Evolutionary conservation across 1,284 basidiomycete genomes (phyloP).

Genomic region (Schizophyllum commune): DNA sequence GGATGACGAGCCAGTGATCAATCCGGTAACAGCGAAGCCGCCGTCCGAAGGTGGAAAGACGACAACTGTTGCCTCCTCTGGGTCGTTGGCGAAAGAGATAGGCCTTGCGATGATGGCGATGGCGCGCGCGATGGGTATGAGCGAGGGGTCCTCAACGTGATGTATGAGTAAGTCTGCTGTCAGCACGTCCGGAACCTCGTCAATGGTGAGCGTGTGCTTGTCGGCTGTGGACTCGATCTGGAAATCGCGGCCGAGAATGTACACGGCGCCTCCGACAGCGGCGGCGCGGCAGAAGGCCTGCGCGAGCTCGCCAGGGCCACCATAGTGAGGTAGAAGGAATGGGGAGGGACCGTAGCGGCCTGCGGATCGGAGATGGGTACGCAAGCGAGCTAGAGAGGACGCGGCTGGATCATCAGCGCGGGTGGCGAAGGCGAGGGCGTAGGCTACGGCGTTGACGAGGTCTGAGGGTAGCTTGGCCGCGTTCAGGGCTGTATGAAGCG

Average conservation of each 20-base stretch:
- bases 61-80: neutral
- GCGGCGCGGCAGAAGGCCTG: conserved; percentile 90
- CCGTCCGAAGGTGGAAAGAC: neutral
- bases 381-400: conserved; percentile 58
- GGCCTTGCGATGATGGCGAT: neutral
- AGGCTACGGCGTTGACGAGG: conserved; percentile 55
- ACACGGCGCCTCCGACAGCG: conserved; percentile 80
- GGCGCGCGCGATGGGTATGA: neutral
- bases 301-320: conserved; percentile 85
- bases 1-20: neutral
- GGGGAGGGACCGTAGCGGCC: conserved; percentile 89
- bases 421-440: conserved; percentile 51
- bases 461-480: conserved; percentile 56
- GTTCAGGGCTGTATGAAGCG: conserved; percentile 57
- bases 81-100: neutral
- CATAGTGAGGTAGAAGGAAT: conserved; percentile 92
- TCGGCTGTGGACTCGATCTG: conserved; percentile 9
- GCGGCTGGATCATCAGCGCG: conserved; percentile 49
- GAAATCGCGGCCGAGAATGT: conserved; percentile 70
- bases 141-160: neutral
- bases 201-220: conserved; percentile 8
- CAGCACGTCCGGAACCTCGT: conserved; percentile 3
- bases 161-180: neutral
- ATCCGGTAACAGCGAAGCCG: neutral
- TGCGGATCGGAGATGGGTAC: conserved; percentile 68